These are phyloP conservation scores for Cercospora zeae-maydis DNA, from an alignment of 2,329 filamentous ascomycete species.

Conservation along the genomic window DNA sequence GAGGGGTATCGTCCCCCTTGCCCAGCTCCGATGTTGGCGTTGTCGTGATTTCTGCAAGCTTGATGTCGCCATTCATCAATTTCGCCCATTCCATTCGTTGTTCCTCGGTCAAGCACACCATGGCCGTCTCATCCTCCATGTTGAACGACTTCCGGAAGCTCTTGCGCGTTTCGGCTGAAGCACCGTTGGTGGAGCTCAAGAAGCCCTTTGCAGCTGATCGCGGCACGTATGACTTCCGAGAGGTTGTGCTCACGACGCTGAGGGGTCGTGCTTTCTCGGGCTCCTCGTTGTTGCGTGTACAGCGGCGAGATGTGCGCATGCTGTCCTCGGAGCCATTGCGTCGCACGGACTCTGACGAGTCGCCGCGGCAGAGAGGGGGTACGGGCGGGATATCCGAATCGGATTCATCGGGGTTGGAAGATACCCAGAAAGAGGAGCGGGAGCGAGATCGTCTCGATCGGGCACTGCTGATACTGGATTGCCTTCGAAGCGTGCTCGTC, in stretches of 20 bases:
- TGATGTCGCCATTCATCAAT: slow-evolving; percentile 20
- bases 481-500: slow-evolving; percentile 11
- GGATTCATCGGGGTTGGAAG: slow-evolving; percentile 26
- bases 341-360: slow-evolving; percentile 14
- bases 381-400: slow-evolving; percentile 24
- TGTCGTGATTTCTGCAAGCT: slow-evolving; percentile 16
- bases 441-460: slow-evolving; percentile 16
- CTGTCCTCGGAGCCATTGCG: slow-evolving; percentile 11
- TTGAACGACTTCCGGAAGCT: slow-evolving; percentile 24
- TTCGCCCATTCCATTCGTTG: slow-evolving; percentile 31
- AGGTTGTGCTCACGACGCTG: slow-evolving; percentile 20
- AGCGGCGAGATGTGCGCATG: background rate
- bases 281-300: background rate
- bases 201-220: slow-evolving; percentile 28
- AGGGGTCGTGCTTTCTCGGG: slow-evolving; percentile 20
- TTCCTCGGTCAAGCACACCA: slow-evolving; percentile 30
- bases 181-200: slow-evolving; percentile 26
- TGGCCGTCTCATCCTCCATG: slow-evolving; percentile 21
- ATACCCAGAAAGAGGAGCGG: slow-evolving; percentile 22
- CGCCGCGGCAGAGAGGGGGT: slow-evolving; percentile 19
- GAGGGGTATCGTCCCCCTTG: slow-evolving; percentile 2
- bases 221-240: slow-evolving; percentile 26
- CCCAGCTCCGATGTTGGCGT: slow-evolving; percentile 10
- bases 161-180: slow-evolving; percentile 18
- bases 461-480: slow-evolving; percentile 14